These are phyloP conservation scores for Penicillium verrucosum DNA, from an alignment of 2,329 filamentous ascomycete genomes.

Conservation along the genomic window DNA sequence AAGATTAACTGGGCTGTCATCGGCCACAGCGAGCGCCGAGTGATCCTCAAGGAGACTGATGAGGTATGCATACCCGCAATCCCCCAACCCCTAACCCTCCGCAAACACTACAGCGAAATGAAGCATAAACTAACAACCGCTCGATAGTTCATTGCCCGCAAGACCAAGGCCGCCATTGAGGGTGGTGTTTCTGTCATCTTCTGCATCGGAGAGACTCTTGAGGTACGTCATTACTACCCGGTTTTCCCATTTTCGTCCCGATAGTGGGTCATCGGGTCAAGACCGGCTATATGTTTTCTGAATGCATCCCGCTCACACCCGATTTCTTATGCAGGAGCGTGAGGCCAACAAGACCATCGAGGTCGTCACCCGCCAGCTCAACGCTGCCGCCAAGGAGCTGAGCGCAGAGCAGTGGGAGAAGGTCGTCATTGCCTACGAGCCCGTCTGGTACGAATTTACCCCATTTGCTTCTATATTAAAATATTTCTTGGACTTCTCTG, in stretches of 20 bases:
- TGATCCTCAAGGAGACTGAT: constrained; percentile 82
- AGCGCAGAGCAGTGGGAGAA: constrained; percentile 79
- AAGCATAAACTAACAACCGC: neutral
- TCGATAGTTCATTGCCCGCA: constrained; percentile 70
- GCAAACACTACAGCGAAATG: neutral
- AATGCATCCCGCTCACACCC: constrained; percentile 25
- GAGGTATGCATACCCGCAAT: constrained; percentile 42
- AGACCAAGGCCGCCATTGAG: constrained; percentile 90
- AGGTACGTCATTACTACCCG: constrained; percentile 46
- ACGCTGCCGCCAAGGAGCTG: constrained; percentile 68
- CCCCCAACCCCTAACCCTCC: neutral
- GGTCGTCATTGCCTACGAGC: constrained; percentile 97
- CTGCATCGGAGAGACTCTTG: constrained; percentile 93
- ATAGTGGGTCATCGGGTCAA: constrained; percentile 20
- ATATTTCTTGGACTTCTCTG: constrained; percentile 2
- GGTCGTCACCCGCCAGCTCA: constrained; percentile 69
- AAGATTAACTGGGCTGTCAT: constrained; percentile 86
- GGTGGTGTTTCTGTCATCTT: constrained; percentile 88
- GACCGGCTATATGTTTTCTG: constrained; percentile 8
- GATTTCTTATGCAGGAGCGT: constrained; percentile 57
- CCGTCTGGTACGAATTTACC: constrained; percentile 74
- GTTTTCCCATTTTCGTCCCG: constrained; percentile 18
- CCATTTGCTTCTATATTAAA: neutral
- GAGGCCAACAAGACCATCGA: constrained; percentile 82
- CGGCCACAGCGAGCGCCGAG: constrained; percentile 92